Conservation (phyloP, 164 flowering plant species). For the Stephania cephalantha region DNA sequence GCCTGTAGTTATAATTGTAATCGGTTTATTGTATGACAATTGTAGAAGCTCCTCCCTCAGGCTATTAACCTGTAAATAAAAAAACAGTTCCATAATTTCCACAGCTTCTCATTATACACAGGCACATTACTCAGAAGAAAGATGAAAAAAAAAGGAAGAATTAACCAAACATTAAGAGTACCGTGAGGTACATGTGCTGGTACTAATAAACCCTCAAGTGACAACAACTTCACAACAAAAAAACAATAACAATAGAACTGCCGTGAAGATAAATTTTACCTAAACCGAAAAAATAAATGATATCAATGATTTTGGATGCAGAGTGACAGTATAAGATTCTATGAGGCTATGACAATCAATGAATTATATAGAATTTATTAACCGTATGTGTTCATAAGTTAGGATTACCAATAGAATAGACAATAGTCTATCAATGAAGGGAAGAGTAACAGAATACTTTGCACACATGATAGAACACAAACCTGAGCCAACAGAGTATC, state of each 20-base stretch:
- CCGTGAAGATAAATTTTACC: too few species aligned
- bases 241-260: neutral
- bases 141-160: neutral
- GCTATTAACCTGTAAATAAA: conserved; percentile 52
- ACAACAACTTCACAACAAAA: neutral
- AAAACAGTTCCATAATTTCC: neutral
- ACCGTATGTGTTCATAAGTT: neutral
- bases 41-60: conserved; percentile 62
- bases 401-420: neutral
- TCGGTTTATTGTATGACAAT: conserved; percentile 45
- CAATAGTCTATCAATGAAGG: neutral
- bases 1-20: conserved; percentile 53
- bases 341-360: neutral
- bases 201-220: neutral
- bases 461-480: conserved; percentile 3
- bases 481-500: conserved; percentile 84
- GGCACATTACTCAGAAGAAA: neutral
- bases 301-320: neutral
- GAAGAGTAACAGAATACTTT: neutral
- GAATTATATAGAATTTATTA: neutral
- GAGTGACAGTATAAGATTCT: neutral
- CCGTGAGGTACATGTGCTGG: too few species aligned
- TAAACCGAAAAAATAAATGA: neutral
- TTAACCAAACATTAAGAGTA: neutral
- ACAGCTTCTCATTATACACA: neutral